Evolutionary conservation across 768 basidiomycete genomes (phyloP).

Genomic region (Boletus fagicola): DNA sequence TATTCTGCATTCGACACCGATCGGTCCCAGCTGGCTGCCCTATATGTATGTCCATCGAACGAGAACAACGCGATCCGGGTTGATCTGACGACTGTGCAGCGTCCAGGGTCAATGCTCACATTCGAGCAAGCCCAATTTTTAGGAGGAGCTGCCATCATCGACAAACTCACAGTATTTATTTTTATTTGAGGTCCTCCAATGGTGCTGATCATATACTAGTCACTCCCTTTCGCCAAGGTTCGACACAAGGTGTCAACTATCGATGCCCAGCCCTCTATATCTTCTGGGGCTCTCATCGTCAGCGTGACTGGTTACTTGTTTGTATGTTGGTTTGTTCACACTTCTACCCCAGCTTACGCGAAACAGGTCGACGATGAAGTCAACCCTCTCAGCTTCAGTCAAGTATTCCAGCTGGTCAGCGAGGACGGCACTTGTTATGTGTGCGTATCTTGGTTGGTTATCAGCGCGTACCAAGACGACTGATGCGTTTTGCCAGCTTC

Average conservation of each 20-base stretch:
- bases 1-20: slow-evolving; percentile 73
- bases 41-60: slow-evolving; percentile 67
- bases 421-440: slow-evolving; percentile 79
- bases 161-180: slow-evolving; percentile 67
- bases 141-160: slow-evolving; percentile 55
- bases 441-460: slow-evolving; percentile 45
- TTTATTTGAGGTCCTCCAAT: not conserved
- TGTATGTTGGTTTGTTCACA: slow-evolving; percentile 41
- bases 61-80: slow-evolving; percentile 24
- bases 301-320: slow-evolving; percentile 85
- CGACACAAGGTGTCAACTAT: slow-evolving; percentile 77
- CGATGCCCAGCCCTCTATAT: slow-evolving; percentile 84
- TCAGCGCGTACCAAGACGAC: slow-evolving; percentile 4
- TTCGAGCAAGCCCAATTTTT: slow-evolving; percentile 66
- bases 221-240: slow-evolving; percentile 79
- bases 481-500: slow-evolving; percentile 41
- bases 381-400: slow-evolving; percentile 87
- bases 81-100: slow-evolving; percentile 46
- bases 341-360: slow-evolving; percentile 4
- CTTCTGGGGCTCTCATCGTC: slow-evolving; percentile 58
- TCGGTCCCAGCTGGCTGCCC: slow-evolving; percentile 50
- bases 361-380: slow-evolving; percentile 73
- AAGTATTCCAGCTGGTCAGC: slow-evolving; percentile 88
- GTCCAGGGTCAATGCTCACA: slow-evolving; percentile 77
- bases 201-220: slow-evolving; percentile 37